Evolutionary conservation across 2,329 filamentous ascomycete species (phyloP).

Genomic region (Aspergillus tubingensis): DNA sequence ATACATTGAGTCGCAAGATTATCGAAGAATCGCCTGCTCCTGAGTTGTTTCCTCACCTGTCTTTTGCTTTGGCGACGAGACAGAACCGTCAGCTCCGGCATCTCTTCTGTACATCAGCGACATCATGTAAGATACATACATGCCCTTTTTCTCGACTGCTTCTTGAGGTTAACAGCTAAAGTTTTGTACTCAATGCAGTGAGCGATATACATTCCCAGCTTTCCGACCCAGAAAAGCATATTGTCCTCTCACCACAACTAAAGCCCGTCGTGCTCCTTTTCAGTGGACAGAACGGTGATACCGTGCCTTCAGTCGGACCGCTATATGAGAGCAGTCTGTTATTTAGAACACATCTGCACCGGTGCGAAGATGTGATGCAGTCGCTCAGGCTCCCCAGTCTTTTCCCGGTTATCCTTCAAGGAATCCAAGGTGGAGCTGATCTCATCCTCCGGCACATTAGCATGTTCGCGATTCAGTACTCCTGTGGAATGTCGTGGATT

Average conservation of each 20-base stretch:
- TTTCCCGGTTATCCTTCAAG: conserved; percentile 32
- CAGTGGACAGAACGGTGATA: conserved; percentile 1
- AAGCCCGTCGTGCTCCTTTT: neutral
- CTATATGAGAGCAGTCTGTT: neutral
- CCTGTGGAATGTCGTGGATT: conserved; percentile 42
- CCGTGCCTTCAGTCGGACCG: neutral
- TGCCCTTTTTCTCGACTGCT: too few relatives aligned
- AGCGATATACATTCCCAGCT: too few relatives aligned
- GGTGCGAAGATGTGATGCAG: conserved; percentile 2
- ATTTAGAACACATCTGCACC: conserved; percentile 31
- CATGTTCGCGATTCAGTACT: conserved; percentile 43
- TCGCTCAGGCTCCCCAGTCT: conserved; percentile 36
- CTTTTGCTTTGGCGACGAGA: too few relatives aligned
- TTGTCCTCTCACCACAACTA: neutral
- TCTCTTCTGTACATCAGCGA: too few relatives aligned
- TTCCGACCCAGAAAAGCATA: too few relatives aligned
- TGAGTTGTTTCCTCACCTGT: too few relatives aligned
- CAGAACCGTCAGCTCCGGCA: too few relatives aligned
- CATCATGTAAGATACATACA: too few relatives aligned
- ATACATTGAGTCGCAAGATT: too few relatives aligned
- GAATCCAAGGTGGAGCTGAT: conserved; percentile 20
- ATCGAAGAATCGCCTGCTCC: too few relatives aligned
- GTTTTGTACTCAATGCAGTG: too few relatives aligned
- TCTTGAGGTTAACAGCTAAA: too few relatives aligned
- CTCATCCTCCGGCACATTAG: conserved; percentile 38